Conservation (phyloP, 1,284 basidiomycete genomes). For the Phellopilus nigrolimitatus region DNA sequence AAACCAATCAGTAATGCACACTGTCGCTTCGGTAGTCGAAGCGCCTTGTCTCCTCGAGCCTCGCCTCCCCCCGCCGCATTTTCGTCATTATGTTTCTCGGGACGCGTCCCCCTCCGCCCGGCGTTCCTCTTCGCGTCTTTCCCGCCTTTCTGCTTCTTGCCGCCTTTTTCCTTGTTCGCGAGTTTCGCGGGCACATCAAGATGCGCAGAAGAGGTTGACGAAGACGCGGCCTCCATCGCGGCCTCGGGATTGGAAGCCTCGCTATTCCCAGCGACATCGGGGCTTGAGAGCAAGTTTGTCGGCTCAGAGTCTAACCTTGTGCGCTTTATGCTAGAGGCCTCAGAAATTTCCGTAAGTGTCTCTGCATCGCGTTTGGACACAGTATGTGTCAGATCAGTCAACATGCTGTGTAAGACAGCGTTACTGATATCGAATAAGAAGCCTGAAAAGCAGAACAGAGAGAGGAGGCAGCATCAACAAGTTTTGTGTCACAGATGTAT, state of each 20-base stretch:
- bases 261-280: no score
- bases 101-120: slow-evolving; percentile 11
- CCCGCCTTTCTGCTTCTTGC: background rate
- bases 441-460: no score
- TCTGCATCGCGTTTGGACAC: background rate
- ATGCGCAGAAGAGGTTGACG: background rate
- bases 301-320: background rate
- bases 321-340: background rate
- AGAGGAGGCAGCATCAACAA: no score
- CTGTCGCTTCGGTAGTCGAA: slow-evolving; percentile 67
- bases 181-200: background rate
- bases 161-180: background rate
- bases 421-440: no score
- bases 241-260: no score
- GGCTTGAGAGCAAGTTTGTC: background rate
- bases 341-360: background rate
- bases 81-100: slow-evolving; percentile 24
- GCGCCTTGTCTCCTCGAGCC: slow-evolving; percentile 33
- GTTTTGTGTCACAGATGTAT: no score
- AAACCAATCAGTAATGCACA: slow-evolving; percentile 74
- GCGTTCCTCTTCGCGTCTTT: slow-evolving; percentile 11
- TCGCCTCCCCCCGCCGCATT: slow-evolving; percentile 27
- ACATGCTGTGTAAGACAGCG: no score
- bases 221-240: background rate
- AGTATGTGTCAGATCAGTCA: background rate